Evolutionary conservation across 176 grass and related monocot genomes (phyloP).

Genomic region (Poa annua): DNA sequence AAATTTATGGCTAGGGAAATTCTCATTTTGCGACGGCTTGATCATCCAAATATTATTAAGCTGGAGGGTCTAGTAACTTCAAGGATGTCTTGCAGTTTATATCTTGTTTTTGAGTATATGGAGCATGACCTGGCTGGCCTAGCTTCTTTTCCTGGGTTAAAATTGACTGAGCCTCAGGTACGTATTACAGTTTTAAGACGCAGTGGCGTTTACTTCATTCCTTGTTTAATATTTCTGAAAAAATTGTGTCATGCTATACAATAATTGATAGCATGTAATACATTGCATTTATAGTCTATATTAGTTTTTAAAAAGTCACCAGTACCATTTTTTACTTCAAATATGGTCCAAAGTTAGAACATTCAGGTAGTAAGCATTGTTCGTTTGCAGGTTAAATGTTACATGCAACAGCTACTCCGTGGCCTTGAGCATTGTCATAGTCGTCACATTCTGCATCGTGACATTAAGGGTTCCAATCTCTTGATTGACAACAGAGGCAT

Average conservation of each 20-base stretch:
- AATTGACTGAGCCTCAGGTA: slow-evolving; percentile 95
- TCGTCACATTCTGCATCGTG: slow-evolving; percentile 87
- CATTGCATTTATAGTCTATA: neutral
- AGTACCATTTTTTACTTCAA: slow-evolving; percentile 5
- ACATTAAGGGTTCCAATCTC: slow-evolving; percentile 99
- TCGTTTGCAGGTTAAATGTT: slow-evolving; percentile 90
- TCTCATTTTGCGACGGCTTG: slow-evolving; percentile 91
- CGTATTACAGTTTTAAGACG: neutral
- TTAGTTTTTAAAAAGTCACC: neutral
- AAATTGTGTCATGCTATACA: neutral
- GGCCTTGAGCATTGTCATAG: slow-evolving; percentile 98
- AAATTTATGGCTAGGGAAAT: slow-evolving; percentile 99
- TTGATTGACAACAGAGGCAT: slow-evolving; percentile 92
- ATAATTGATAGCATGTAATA: neutral
- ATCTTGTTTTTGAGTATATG: slow-evolving; percentile 99
- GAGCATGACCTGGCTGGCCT: slow-evolving; percentile 94
- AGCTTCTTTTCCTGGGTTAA: slow-evolving; percentile 86
- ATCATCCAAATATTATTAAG: slow-evolving; percentile 98
- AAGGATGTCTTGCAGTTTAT: slow-evolving; percentile 99
- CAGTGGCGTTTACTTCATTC: neutral
- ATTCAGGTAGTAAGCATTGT: neutral
- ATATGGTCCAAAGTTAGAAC: slow-evolving; percentile 11
- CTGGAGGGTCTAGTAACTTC: slow-evolving; percentile 96
- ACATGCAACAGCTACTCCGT: slow-evolving; percentile 94
- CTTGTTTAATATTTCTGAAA: slow-evolving; percentile 9